Evolutionary conservation across 345 rosid species (phyloP), one percentile per base, ranked within the genome.

Genomic region (Xanthoceras sorbifolium): DNA sequence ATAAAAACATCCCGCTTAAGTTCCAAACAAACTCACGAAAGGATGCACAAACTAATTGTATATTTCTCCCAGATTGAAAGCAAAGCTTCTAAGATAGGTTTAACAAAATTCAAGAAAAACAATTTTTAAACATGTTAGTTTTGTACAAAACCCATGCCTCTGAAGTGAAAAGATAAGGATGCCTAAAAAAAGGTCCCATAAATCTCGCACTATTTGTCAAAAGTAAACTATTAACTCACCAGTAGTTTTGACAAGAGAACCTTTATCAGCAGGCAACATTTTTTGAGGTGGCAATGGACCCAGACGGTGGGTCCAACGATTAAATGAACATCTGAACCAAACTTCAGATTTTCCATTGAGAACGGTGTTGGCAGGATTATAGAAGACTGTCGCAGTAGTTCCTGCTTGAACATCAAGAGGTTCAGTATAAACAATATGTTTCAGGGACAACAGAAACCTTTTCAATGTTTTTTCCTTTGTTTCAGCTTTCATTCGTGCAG

Each of bases 271-370:
- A 76, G 87, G 89, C 74, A 85, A 81, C 98, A 93, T 95, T 79
- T 86, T 88, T 79, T 89, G 94, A 78, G 97, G 96, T 31, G 96
- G 92, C 84, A 93, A 86, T 75, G 88, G 81, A 82, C 96, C 98
- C 64, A 76, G 70, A 32, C 81, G 86, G 79, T 95, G 97, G 52
- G 94, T 93, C 98, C 99, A 95, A 52, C 96, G 94, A 82, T 95
- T 93, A 76, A 93, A 95, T 72, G 98, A 93, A 76, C 93, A 83
- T 89, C 94, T 91, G 85, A 93, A 90, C 99, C 97, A 95, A 82
- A 90, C 83, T 79, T 95, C 96, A 34, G 90, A 80, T 78, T 93
- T 95, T 70, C 96, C 97, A 71, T 89, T 90, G 76, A 95, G 87
- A 81, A 89, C 86, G 1, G 97, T 89, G 81, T 87, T 90, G n/a